A percentile compares a stretch with the other conserved stretches of the same genome.
phyloP scores from a whole-genome alignment of 495 filamentous ascomycete genomes.

The Lasiosphaeriaceae sp. region DNA sequence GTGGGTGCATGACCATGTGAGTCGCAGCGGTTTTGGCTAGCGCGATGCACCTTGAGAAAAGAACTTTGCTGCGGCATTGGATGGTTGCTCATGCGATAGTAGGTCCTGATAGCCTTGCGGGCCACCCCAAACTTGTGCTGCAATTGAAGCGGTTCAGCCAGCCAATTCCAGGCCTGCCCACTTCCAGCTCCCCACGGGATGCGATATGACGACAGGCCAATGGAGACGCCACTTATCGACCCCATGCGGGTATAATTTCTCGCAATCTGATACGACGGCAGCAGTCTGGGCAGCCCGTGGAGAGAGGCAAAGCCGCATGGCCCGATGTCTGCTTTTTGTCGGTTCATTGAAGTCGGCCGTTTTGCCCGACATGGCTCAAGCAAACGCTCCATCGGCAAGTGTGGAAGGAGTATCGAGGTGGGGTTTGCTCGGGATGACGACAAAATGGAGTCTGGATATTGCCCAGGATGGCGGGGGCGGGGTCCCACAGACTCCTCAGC shows the following conservation, averaged over 20 bases:
- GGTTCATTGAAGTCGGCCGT: not conserved
- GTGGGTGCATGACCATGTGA: slow-evolving; percentile 17
- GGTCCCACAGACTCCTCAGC: not conserved
- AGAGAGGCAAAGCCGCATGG: slow-evolving; percentile 9
- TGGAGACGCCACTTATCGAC: slow-evolving; percentile 28
- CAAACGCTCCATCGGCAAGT: not conserved
- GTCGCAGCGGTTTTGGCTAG: slow-evolving; percentile 11
- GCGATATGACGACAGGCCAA: slow-evolving; percentile 32
- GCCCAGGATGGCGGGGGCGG: not conserved
- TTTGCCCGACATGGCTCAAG: not conserved
- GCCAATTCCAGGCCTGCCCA: slow-evolving; percentile 23
- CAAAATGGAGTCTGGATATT: not conserved
- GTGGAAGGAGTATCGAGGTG: not conserved
- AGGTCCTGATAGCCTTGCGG: slow-evolving; percentile 16
- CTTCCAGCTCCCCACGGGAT: slow-evolving; percentile 29
- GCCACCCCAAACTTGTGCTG: slow-evolving; percentile 19
- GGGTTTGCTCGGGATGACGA: not conserved
- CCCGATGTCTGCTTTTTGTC: not conserved
- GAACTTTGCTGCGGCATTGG: slow-evolving; percentile 7
- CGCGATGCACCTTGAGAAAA: slow-evolving; percentile 7
- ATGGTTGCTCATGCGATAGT: slow-evolving; percentile 9
- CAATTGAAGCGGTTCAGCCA: slow-evolving; percentile 23
- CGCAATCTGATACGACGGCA: slow-evolving; percentile 17
- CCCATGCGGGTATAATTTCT: slow-evolving; percentile 22
- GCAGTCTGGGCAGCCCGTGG: not conserved